Evolutionary conservation across 2,329 filamentous ascomycete species (phyloP).

Genomic region (Trichoderma arundinaceum): DNA sequence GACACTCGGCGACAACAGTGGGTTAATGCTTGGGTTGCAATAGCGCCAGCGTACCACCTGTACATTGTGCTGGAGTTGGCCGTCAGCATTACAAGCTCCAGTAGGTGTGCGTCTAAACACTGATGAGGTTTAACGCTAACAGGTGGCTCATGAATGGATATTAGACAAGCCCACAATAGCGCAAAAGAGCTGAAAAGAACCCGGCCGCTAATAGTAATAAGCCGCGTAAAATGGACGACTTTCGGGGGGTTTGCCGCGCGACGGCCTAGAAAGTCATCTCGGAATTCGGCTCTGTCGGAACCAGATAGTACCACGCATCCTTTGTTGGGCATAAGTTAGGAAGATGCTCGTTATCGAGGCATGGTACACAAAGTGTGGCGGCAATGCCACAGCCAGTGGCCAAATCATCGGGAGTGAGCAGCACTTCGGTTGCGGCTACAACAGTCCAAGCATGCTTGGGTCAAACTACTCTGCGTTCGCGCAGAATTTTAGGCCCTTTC

Average conservation of each 20-base stretch:
- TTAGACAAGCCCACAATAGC: constrained; percentile 18
- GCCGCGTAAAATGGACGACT: constrained; percentile 12
- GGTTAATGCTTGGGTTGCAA: not conserved
- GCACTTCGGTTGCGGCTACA: not conserved
- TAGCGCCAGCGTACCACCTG: not conserved
- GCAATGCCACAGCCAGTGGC: not conserved
- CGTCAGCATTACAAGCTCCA: not conserved
- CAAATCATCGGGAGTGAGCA: not conserved
- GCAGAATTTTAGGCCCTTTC: constrained; percentile 18
- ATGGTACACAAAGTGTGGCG: not conserved
- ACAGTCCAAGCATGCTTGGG: not conserved
- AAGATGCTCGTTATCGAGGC: not conserved
- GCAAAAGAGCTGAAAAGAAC: constrained; percentile 26
- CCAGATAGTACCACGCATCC: constrained; percentile 12
- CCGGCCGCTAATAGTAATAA: constrained; percentile 12
- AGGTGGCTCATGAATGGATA: constrained; percentile 4
- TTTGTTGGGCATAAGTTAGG: not conserved
- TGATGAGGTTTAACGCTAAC: constrained; percentile 12
- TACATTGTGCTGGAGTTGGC: not conserved
- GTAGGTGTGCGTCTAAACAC: constrained; percentile 5
- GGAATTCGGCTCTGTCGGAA: constrained; percentile 30
- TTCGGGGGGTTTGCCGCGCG: constrained; percentile 25
- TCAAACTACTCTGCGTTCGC: not conserved
- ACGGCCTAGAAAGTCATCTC: constrained; percentile 16
- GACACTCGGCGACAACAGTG: not conserved